Evolutionary conservation across 306 rosid species (phyloP), one percentile per base, ranked within the genome.

Genomic region (Sesbania bispinosa): DNA sequence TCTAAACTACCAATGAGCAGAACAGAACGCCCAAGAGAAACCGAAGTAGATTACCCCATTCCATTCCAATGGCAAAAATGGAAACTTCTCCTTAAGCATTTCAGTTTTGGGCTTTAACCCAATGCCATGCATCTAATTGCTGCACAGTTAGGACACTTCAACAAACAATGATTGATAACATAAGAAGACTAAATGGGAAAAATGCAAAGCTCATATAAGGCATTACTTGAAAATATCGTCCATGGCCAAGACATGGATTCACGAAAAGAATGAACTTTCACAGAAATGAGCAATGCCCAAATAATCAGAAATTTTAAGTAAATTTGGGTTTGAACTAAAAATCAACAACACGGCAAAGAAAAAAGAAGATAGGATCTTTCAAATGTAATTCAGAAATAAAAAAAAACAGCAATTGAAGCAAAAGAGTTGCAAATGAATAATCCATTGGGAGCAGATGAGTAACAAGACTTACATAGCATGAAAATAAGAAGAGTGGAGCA

Each of bases 251-350:
- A n/a, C 24, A 32, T 23, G 26, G 67, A 45, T 41, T 23, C 10
- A 51, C 53, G 0, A 38, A 67, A 79, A 39, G 10, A 69, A 54
- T 29, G 8, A 41, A 29, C 61, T 52, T 59, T 42, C 0, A 35
- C 30, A 26, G 27, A 47, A 75, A 67, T 62, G 16, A 69, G 19
- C 39, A 71, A 41, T 2, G 8, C 45, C 33, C 47, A 62, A 39
- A 72, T 66, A 23, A 73, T 4, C 2, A 26, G 3, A 64, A 42
- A 4, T 7, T 23, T 10, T 21, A 36, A 23, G 4, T 4, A 19
- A 33, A 33, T 6, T 16, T 27, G 60, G 59, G 78, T 64, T n/a
- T 26, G 69, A 68, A 19, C 51, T 11, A 19, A 65, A 18, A 71
- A 23, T 1, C 10, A 72, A 55, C 23, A 47, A 47, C 36, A 53